Percentiles rank a stretch among this genome's conserved stretches.
Evolutionary conservation across 2,329 filamentous ascomycete genomes (phyloP).

Genomic region (Ceratocystis eucalypticola): DNA sequence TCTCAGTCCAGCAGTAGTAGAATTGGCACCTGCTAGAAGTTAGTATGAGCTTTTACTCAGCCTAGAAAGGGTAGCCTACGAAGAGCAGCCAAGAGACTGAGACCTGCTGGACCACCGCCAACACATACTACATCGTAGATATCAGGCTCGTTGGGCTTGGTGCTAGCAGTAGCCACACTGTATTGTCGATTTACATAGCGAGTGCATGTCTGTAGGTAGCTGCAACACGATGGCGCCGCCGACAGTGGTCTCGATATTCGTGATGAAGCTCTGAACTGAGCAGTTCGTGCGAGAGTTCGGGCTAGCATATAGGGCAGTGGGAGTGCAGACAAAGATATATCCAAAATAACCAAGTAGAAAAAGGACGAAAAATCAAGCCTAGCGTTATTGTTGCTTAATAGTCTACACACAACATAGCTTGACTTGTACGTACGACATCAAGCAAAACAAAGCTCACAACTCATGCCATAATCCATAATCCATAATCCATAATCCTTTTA

Average conservation of each 20-base stretch:
- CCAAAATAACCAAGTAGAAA: neutral
- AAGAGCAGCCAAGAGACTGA: slow-evolving; percentile 66
- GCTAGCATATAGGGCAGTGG: slow-evolving; percentile 4
- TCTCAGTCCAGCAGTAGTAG: slow-evolving; percentile 60
- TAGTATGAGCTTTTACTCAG: slow-evolving; percentile 8
- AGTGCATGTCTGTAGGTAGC: neutral
- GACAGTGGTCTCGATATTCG: neutral
- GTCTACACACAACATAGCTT: neutral
- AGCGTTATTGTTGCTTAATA: neutral
- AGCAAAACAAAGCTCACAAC: neutral
- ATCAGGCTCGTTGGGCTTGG: slow-evolving; percentile 36
- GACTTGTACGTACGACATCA: neutral
- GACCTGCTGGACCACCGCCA: slow-evolving; percentile 75
- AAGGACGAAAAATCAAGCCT: neutral
- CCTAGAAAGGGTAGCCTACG: slow-evolving; percentile 37
- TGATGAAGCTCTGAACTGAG: neutral
- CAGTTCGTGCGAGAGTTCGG: neutral
- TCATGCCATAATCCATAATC: neutral
- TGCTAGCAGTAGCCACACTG: slow-evolving; percentile 18
- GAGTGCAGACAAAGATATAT: neutral
- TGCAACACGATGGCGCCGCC: slow-evolving; percentile 6
- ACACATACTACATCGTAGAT: slow-evolving; percentile 91
- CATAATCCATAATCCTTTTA: neutral
- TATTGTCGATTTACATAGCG: slow-evolving; percentile 2
- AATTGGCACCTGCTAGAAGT: slow-evolving; percentile 50